phyloP scores from a whole-genome alignment of 1,139 yeast genomes.

The Candida gigantensis region DNA sequence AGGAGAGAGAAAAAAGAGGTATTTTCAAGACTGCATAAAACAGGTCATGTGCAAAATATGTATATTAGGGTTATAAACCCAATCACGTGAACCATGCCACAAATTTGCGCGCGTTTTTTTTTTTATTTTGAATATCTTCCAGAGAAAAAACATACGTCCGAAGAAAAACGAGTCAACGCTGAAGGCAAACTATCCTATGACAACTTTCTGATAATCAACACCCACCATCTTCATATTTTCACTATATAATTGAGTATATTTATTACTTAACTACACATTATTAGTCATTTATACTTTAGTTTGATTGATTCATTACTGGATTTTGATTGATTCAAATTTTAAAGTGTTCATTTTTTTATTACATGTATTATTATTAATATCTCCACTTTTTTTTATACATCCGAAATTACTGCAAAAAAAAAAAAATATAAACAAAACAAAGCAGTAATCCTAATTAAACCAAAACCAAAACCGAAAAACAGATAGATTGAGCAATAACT shows the following conservation, averaged over 20 bases:
- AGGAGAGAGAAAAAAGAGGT: neutral
- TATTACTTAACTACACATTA: conserved; percentile 8
- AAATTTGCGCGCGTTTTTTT: neutral
- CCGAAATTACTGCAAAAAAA: conserved; percentile 10
- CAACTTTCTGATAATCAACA: neutral
- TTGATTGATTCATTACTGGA: conserved; percentile 18
- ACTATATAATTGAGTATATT: conserved; percentile 1
- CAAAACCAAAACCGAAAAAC: neutral
- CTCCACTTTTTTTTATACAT: conserved; percentile 2
- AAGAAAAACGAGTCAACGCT: too few relatives aligned
- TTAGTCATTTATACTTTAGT: conserved; percentile 13
- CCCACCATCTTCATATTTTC: neutral
- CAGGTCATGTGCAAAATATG: neutral
- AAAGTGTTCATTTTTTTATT: neutral
- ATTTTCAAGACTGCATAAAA: conserved; percentile 1
- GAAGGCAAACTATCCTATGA: too few relatives aligned
- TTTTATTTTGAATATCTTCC: neutral
- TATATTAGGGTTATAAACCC: conserved; percentile 3
- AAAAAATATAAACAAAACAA: neutral
- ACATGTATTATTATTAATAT: neutral
- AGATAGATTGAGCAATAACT: neutral
- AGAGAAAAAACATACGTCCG: neutral
- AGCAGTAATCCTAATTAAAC: neutral
- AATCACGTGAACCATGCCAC: neutral
- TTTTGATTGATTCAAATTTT: conserved; percentile 14